Evolutionary conservation across 805 yeast species (phyloP), one percentile per base, ranked within the genome.

Genomic region (Lachancea meyersii): DNA sequence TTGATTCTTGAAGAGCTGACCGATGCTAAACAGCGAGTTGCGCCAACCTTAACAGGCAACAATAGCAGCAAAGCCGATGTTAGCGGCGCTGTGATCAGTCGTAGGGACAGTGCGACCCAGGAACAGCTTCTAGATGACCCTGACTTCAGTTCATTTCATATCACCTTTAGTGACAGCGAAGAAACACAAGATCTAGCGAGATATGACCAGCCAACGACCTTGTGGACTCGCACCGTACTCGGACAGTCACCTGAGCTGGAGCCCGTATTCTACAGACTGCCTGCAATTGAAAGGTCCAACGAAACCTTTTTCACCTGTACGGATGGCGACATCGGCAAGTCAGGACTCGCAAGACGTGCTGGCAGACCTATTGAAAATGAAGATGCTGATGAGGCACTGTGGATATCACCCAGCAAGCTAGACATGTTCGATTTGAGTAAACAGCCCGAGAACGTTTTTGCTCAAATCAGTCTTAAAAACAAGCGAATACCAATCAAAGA

Each of bases 401-500:
- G 66, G 66, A 50, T 59, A 9, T 61, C 66, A 0, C 66, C 66
- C 5, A 57, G 60, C 35, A 60, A 61, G 42, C 38, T 61, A 10
- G 57, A 54, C 31, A 47, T 54, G 35, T 41, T 45, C 34, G 56
- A 55, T 34, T 16, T 50, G 13, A 50, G 47, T 20, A 53, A 44
- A 19, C 30, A 35, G 21, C 40, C 46, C 6, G 48, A 42, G 2
- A 16, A 38, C 3, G 33, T 28, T 19, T 31, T 30, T 19, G 37
- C 21, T 14, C 19, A 34, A 36, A 27, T 24, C 16, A 20, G 20
- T 24, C 35, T 20, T 16, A 7, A 9, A 20, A 31, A 20, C 30
- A 31, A 20, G 6, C 16, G 26, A 28, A 18, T n/a, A 30, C 10
- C 3, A 21, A 28, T 2, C 9, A 28, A 20, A 30, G 21, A 30